Evolutionary conservation across 2,329 filamentous ascomycete species (phyloP).

Genomic region (Fusarium buharicum): DNA sequence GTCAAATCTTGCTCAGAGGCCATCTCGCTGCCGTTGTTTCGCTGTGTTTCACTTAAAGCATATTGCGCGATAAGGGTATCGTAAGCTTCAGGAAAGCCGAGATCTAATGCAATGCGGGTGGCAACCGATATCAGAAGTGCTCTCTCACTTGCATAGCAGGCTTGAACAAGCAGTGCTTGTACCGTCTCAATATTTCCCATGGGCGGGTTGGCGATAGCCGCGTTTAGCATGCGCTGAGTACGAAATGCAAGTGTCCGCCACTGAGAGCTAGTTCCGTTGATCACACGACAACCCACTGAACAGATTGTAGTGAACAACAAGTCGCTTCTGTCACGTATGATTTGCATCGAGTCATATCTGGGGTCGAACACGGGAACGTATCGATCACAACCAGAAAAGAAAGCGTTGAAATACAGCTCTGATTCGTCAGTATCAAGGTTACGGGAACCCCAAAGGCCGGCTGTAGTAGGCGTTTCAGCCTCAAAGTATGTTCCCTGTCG

Average conservation of each 20-base stretch:
- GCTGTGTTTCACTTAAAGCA: not conserved
- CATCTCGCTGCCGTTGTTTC: rapidly evolving
- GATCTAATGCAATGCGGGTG: constrained; percentile 18
- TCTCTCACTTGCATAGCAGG: constrained; percentile 18
- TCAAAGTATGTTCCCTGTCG: constrained; percentile 1
- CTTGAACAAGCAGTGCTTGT: constrained; percentile 9
- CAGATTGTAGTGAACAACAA: constrained; percentile 14
- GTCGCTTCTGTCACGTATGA: not conserved
- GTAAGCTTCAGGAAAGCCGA: constrained; percentile 15
- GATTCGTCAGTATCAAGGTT: not conserved
- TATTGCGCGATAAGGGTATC: constrained; percentile 7
- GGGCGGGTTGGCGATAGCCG: constrained; percentile 6
- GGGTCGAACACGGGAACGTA: constrained; percentile 18
- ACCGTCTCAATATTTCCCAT: constrained; percentile 20
- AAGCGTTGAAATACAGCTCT: constrained; percentile 11
- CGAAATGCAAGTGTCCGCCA: constrained; percentile 9
- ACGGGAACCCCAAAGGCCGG: not conserved
- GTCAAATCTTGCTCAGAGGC: not conserved
- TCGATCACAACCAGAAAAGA: constrained; percentile 20
- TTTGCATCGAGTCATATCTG: not conserved
- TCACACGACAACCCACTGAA: constrained; percentile 18
- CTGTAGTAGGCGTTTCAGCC: not conserved
- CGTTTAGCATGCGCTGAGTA: constrained; percentile 21
- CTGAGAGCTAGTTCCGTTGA: not conserved
- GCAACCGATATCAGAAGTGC: constrained; percentile 14